These are phyloP conservation scores for Plasmopara muralis DNA, from an alignment of 352 stramenopile genomes.

Conservation along the genomic window DNA sequence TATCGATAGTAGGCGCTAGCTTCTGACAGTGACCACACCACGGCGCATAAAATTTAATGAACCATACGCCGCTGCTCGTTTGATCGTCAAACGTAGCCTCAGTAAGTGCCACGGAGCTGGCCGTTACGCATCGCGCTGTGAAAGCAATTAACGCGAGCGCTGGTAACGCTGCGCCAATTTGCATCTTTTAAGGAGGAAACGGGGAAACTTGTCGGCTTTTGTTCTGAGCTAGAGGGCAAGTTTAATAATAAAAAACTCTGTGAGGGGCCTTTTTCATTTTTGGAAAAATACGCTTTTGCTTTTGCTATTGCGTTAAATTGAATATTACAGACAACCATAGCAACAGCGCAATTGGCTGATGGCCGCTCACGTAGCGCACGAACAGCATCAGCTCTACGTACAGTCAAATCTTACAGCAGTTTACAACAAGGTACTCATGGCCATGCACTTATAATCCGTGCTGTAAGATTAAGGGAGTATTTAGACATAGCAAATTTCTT, in stretches of 20 bases:
- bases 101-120: conserved; percentile 29
- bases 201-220: conserved; percentile 12
- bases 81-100: conserved; percentile 55
- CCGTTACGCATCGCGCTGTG: conserved; percentile 15
- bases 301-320: too few relatives aligned
- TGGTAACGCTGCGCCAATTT: conserved; percentile 15
- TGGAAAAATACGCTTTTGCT: neutral
- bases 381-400: too few relatives aligned
- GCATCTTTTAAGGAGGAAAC: conserved; percentile 8
- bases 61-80: conserved; percentile 51
- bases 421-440: too few relatives aligned
- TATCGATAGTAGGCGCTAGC: conserved; percentile 55
- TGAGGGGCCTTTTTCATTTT: neutral
- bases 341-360: too few relatives aligned
- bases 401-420: too few relatives aligned
- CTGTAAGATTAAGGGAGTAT: too few relatives aligned
- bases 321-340: too few relatives aligned
- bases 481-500: too few relatives aligned
- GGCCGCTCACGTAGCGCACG: too few relatives aligned
- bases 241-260: neutral
- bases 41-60: conserved; percentile 82
- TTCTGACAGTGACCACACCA: conserved; percentile 85
- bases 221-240: neutral
- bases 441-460: too few relatives aligned
- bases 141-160: conserved; percentile 26